Evolutionary conservation across 2,329 filamentous ascomycete genomes (phyloP).

Genomic region (Penicillium sp.): DNA sequence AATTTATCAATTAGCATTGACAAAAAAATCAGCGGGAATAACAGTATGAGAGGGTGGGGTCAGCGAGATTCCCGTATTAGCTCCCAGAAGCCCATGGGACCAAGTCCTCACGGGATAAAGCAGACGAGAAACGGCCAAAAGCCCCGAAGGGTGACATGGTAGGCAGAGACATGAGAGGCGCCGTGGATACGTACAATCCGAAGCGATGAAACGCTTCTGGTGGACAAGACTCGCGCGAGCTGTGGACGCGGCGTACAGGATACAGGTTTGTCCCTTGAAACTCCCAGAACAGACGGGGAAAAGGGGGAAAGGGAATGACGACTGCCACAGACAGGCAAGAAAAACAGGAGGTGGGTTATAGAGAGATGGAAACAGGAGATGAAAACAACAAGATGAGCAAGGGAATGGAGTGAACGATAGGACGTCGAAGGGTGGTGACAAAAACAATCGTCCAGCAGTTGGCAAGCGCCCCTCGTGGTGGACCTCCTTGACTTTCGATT

Average conservation of each 20-base stretch:
- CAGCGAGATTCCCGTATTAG: not conserved
- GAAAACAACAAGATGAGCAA: not conserved
- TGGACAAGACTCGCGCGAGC: slow-evolving; percentile 12
- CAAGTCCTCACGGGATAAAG: slow-evolving; percentile 2
- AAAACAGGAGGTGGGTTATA: not conserved
- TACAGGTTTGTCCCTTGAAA: not conserved
- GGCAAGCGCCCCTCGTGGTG: too few species aligned
- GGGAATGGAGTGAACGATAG: not conserved
- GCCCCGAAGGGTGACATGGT: slow-evolving; percentile 12
- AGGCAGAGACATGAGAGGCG: slow-evolving; percentile 11
- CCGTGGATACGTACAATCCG: slow-evolving; percentile 42
- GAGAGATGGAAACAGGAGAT: not conserved
- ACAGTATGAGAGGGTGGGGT: not conserved
- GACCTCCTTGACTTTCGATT: too few species aligned
- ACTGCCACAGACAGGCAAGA: slow-evolving; percentile 4
- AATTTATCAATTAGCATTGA: slow-evolving; percentile 40
- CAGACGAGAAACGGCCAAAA: slow-evolving; percentile 8
- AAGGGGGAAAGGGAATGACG: not conserved
- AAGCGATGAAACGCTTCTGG: slow-evolving; percentile 23
- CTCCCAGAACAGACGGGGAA: not conserved
- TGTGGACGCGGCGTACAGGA: slow-evolving; percentile 18
- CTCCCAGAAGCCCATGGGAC: not conserved
- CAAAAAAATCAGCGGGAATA: slow-evolving; percentile 14
- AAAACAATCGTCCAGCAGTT: too few species aligned
- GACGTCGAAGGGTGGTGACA: not conserved